phyloP scores from a whole-genome alignment of 805 yeast genomes.

The Ogataea trehaloabstinens region DNA sequence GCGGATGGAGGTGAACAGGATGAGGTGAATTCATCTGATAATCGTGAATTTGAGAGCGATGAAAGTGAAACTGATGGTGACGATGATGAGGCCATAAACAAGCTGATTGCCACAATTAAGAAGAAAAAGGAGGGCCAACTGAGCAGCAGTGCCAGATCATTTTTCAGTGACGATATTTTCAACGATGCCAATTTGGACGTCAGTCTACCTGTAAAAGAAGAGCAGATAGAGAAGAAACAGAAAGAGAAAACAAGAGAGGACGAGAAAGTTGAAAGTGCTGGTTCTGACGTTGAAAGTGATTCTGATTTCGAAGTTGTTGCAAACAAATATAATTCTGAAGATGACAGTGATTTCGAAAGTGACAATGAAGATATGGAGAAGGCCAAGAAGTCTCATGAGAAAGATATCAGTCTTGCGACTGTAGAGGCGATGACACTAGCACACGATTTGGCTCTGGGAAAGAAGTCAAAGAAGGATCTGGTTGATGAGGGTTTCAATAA shows the following conservation, averaged over 20 bases:
- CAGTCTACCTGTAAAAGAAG: conserved; percentile 7
- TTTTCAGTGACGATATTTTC: conserved; percentile 55
- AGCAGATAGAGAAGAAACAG: conserved; percentile 8
- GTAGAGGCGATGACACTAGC: conserved; percentile 98
- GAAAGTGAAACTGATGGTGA: conserved; percentile 51
- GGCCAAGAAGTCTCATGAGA: conserved; percentile 46
- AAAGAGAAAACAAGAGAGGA: conserved; percentile 19
- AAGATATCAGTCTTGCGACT: conserved; percentile 79
- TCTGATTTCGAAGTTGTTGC: conserved; percentile 45
- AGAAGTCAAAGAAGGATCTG: conserved; percentile 77
- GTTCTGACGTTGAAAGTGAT: conserved; percentile 9
- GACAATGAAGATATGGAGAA: conserved; percentile 51
- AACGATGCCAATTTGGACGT: conserved; percentile 42
- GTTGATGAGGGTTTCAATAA: conserved; percentile 92
- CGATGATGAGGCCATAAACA: conserved; percentile 68
- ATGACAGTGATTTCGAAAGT: conserved; percentile 43
- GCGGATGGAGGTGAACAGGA: conserved; percentile 38
- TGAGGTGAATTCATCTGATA: conserved; percentile 34
- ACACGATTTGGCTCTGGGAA: conserved; percentile 90
- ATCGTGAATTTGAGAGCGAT: conserved; percentile 42
- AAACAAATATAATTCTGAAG: conserved; percentile 38
- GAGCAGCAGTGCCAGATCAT: conserved; percentile 38
- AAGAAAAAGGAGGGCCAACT: conserved; percentile 45
- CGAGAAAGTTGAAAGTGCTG: conserved; percentile 15
- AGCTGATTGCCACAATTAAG: conserved; percentile 51